Evolutionary conservation across 495 filamentous ascomycete genomes (phyloP).

Genomic region (Neurospora discreta): DNA sequence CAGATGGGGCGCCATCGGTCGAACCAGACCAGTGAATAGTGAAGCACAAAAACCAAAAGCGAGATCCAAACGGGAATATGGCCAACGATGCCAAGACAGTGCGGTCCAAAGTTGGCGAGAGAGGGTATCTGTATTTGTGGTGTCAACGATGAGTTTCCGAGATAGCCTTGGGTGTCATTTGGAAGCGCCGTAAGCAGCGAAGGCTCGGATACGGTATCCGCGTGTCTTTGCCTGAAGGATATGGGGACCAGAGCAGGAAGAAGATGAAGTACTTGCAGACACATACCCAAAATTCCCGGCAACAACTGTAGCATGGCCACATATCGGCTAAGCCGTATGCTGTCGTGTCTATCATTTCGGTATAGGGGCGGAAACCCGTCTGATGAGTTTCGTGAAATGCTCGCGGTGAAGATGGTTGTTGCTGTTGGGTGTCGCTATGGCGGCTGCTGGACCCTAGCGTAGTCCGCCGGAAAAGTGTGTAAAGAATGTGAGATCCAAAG

Average conservation of each 20-base stretch:
- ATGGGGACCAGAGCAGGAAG: background rate
- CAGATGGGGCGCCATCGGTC: slow-evolving; percentile 14
- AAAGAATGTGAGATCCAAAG: background rate
- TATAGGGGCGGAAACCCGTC: background rate
- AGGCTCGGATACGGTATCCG: background rate
- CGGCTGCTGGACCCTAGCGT: background rate
- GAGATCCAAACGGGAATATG: slow-evolving; percentile 20
- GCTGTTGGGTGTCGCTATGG: background rate
- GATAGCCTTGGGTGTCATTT: background rate
- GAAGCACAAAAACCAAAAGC: slow-evolving; percentile 13
- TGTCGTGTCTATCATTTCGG: background rate
- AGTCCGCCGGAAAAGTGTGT: background rate
- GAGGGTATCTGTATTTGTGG: slow-evolving; percentile 16
- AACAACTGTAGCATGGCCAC: slow-evolving; percentile 23
- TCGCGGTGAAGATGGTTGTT: background rate
- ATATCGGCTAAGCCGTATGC: slow-evolving; percentile 1
- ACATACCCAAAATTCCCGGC: slow-evolving; percentile 19
- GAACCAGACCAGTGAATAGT: slow-evolving; percentile 17
- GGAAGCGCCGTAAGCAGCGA: background rate
- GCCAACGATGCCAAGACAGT: slow-evolving; percentile 20
- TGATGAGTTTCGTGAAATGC: background rate
- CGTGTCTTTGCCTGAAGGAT: background rate
- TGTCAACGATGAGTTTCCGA: background rate
- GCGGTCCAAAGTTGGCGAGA: slow-evolving; percentile 14
- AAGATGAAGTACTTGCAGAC: background rate